Base-by-base conservation (phyloP, 2,329 filamentous ascomycete species). In the Diaporthe vexans region DNA sequence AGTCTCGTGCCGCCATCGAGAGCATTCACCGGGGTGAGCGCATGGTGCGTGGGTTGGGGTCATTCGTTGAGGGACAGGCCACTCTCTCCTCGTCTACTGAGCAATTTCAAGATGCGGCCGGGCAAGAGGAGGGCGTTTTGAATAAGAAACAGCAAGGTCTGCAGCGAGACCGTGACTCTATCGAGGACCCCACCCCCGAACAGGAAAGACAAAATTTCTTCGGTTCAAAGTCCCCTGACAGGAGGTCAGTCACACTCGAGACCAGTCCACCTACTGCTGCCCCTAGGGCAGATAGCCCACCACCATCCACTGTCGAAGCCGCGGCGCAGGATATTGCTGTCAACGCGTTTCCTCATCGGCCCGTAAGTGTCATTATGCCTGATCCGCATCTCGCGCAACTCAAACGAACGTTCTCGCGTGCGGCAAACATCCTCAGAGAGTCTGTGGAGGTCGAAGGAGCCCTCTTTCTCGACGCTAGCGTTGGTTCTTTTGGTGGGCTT, bases 361-460 rank as follows among this genome's bases (percentile, higher is more conserved):
- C 57, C 17, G 43, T 26, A 10, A 61, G 40, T 35, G 54, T 72
- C 2, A 48, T 33, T 5, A 21, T 56, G 46, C 59, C 70, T 21
- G 70, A 72, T 46, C 70, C 70, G 2, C 26, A 72, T 21, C 5
- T 58, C 40, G 24, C 8, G 10, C 46, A 40, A 24, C 56, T 74
- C 7, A 75, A 51, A 37, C 46, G 54, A 37, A 21, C 63, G 19
- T 86, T 88, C 71, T 83, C 82, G 3, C 84, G 82, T 13, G 87
- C 86, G 8, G 82, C 85, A 8, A 84, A 83, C 54, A 80, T 87
- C 17, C 80, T 88, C 19, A 79, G 84, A 11, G 81, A 86, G 59
- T 84, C 84, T 1, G 79, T 87, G 5, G 82, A 84, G 46, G 83
- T 84, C 0, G 84, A 87, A 43, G 86, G 86, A 0, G 79, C 80